phyloP scores from a whole-genome alignment of 768 basidiomycete genomes.

The Macrolepiota dolichaula region DNA sequence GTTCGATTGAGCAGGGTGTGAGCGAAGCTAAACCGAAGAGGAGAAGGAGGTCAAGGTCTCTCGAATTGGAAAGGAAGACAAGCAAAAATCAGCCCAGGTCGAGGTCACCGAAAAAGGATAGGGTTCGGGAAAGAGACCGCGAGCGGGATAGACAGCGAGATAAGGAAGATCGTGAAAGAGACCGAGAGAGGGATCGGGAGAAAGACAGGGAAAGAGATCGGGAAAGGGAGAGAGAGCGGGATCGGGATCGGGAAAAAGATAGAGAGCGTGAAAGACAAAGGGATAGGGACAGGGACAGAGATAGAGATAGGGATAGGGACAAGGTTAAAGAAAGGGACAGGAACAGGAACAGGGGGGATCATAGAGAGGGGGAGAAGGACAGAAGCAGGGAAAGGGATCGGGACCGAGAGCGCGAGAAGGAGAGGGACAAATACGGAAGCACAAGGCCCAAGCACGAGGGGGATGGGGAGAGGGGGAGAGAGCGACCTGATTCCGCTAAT shows the following conservation, averaged over 20 bases:
- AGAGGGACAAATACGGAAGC: conserved; percentile 9
- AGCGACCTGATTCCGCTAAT: conserved; percentile 12
- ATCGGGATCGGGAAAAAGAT: conserved; percentile 6
- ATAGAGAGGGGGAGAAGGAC: conserved; percentile 4
- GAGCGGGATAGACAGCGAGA: neutral
- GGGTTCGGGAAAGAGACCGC: neutral
- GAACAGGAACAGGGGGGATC: neutral
- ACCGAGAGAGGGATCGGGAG: neutral
- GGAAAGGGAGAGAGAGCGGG: neutral
- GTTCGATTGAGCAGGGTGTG: neutral
- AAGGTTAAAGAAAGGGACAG: conserved; percentile 12
- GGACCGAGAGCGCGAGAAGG: conserved; percentile 6
- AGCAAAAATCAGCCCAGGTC: neutral
- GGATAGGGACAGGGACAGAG: conserved; percentile 7
- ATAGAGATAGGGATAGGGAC: conserved; percentile 1
- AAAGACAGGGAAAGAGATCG: neutral
- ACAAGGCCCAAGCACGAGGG: too few species aligned
- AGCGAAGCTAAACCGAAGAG: neutral
- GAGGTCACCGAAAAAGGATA: neutral
- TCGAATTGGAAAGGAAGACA: neutral
- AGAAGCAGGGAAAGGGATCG: conserved; percentile 13
- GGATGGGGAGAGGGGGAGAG: neutral
- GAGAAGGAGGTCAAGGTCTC: conserved; percentile 6
- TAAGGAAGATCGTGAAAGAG: neutral
- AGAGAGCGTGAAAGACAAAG: conserved; percentile 10